These are phyloP conservation scores for Sporobolomyces pararoseus DNA, from an alignment of 768 basidiomycete genomes.

Conservation along the genomic window DNA sequence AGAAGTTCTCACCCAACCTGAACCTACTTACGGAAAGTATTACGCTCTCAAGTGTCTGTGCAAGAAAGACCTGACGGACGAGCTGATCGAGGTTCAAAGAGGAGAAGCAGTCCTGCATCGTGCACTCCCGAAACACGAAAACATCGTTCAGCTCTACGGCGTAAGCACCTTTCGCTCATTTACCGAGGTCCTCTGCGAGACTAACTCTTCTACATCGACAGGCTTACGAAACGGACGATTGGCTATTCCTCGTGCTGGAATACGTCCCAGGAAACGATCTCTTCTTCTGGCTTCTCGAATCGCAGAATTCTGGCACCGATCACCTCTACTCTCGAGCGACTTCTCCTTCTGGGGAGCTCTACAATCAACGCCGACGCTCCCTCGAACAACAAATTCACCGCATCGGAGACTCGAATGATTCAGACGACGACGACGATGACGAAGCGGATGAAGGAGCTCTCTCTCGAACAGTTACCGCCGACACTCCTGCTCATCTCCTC, in stretches of 20 bases:
- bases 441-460: conserved; percentile 43
- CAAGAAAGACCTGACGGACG: conserved; percentile 85
- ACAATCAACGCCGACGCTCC: conserved; percentile 3
- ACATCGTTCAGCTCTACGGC: conserved; percentile 90
- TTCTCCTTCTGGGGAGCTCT: conserved; percentile 36
- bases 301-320: conserved; percentile 59
- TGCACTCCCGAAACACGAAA: conserved; percentile 78
- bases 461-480: conserved; percentile 47
- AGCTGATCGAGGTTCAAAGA: conserved; percentile 81
- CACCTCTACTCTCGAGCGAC: conserved; percentile 41
- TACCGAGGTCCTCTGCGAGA: too few species aligned
- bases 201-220: conserved; percentile 27
- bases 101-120: conserved; percentile 95
- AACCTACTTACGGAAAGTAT: conserved; percentile 55
- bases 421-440: conserved; percentile 28
- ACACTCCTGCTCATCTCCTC: conserved; percentile 44
- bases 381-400: conserved; percentile 8
- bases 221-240: conserved; percentile 86
- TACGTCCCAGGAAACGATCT: conserved; percentile 95
- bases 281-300: conserved; percentile 97
- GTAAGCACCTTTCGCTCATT: conserved; percentile 25
- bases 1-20: conserved; percentile 54
- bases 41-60: conserved; percentile 96
- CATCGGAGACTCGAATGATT: not conserved
- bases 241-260: conserved; percentile 87